These are phyloP conservation scores for Phoenix dactylifera DNA, from an alignment of 176 grass and related monocot genomes.

Conservation along the genomic window DNA sequence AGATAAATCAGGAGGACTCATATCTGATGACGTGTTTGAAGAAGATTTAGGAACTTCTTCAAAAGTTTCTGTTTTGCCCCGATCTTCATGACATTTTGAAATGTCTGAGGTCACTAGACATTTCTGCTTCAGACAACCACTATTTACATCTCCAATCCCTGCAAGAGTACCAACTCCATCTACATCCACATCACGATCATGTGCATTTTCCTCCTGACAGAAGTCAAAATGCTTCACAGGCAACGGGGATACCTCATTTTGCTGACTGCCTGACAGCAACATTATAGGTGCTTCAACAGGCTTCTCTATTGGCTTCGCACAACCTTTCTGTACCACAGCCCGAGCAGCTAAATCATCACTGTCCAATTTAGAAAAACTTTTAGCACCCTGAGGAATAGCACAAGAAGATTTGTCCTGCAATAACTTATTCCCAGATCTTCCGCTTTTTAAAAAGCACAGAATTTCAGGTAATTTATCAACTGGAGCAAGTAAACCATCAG, in stretches of 20 bases:
- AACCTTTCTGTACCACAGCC: conserved; percentile 33
- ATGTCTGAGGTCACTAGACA: conserved; percentile 9
- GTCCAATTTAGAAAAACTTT: conserved; percentile 37
- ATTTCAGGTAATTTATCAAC: conserved; percentile 22
- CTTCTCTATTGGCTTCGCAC: conserved; percentile 41
- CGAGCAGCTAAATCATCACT: conserved; percentile 24
- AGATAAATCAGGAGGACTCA: conserved; percentile 1
- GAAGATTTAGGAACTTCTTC: conserved; percentile 4
- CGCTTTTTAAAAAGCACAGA: neutral
- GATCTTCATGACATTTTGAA: conserved; percentile 17
- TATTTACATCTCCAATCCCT: conserved; percentile 6
- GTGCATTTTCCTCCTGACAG: conserved; percentile 55
- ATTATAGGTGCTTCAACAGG: conserved; percentile 21
- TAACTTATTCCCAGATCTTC: conserved; percentile 22
- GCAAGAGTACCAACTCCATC: conserved; percentile 11
- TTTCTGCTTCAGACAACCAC: conserved; percentile 6
- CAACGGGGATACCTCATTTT: conserved; percentile 45
- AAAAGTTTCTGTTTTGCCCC: conserved; percentile 12
- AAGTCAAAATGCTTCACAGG: conserved; percentile 90
- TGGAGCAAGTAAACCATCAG: conserved; percentile 43
- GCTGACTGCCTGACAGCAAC: conserved; percentile 10
- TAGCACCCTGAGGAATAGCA: conserved; percentile 37
- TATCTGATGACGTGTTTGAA: neutral
- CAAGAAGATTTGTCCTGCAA: conserved; percentile 60
- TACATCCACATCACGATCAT: conserved; percentile 23